Evolutionary conservation across 495 filamentous ascomycete species (phyloP).

Genomic region (Durotheca rogersii): DNA sequence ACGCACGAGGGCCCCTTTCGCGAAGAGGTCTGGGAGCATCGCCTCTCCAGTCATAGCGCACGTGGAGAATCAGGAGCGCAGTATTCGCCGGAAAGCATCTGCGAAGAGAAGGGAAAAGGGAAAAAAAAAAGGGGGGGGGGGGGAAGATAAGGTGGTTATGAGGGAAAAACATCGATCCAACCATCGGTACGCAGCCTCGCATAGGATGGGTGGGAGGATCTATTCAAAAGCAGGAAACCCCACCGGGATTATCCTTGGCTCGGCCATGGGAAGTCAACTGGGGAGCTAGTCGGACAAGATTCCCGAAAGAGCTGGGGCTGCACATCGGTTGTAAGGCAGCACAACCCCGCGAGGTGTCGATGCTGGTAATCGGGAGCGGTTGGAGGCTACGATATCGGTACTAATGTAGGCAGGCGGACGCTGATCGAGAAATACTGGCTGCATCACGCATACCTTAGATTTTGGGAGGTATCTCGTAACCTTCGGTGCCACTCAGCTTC

Average conservation of each 20-base stretch:
- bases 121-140: too few species aligned
- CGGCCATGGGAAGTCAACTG: conserved; percentile 18
- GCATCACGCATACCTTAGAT: too few species aligned
- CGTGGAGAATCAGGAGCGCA: conserved; percentile 25
- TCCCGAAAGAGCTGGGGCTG: not conserved
- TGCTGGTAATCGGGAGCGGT: too few species aligned
- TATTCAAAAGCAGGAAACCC: not conserved
- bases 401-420: too few species aligned
- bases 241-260: conserved; percentile 8
- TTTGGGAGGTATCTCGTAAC: too few species aligned
- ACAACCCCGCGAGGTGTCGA: too few species aligned
- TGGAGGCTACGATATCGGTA: too few species aligned
- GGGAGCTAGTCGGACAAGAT: conserved; percentile 2
- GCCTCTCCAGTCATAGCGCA: conserved; percentile 9
- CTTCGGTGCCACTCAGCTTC: too few species aligned
- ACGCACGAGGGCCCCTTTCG: conserved; percentile 1
- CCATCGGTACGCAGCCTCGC: conserved; percentile 14
- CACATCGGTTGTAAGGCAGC: too few species aligned
- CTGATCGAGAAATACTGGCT: too few species aligned
- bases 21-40: conserved; percentile 22
- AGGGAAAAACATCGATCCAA: conserved; percentile 1
- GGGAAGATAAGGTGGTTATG: conserved; percentile 9
- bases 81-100: conserved; percentile 28
- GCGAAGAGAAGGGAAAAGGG: too few species aligned
- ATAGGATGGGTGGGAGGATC: not conserved